phyloP scores from a whole-genome alignment of 306 rosid genomes.

The Acmispon strigosus region DNA sequence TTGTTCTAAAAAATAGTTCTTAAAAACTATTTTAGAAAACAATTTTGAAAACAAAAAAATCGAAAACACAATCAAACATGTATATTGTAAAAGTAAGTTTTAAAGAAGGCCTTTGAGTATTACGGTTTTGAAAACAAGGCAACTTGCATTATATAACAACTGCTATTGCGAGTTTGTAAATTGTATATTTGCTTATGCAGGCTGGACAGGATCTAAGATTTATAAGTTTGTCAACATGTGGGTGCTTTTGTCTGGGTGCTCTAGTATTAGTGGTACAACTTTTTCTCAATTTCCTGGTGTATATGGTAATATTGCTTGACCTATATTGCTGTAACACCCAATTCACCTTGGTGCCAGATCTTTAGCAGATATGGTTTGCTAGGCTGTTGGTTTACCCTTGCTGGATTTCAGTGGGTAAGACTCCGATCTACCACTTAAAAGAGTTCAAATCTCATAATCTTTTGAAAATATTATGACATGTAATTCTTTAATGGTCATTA shows the following conservation, averaged over 20 bases:
- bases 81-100: no score
- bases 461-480: background rate
- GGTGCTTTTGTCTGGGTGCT: slow-evolving; percentile 53
- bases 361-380: slow-evolving; percentile 50
- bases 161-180: background rate
- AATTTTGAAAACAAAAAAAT: no score
- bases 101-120: no score
- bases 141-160: background rate
- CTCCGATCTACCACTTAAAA: slow-evolving; percentile 5
- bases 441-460: background rate
- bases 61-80: no score
- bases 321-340: slow-evolving; percentile 2
- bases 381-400: slow-evolving; percentile 67
- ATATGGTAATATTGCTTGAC: background rate
- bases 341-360: slow-evolving; percentile 34
- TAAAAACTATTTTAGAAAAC: no score
- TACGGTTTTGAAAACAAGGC: background rate
- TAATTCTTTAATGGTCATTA: slow-evolving; percentile 20
- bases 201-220: slow-evolving; percentile 76
- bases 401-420: slow-evolving; percentile 77
- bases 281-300: background rate
- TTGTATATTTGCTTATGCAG: slow-evolving; percentile 32
- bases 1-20: no score
- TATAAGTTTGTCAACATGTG: slow-evolving; percentile 64
- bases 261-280: slow-evolving; percentile 41